Evolutionary conservation across 441 rosid species (phyloP).

Genomic region (Macaranga tanarius): DNA sequence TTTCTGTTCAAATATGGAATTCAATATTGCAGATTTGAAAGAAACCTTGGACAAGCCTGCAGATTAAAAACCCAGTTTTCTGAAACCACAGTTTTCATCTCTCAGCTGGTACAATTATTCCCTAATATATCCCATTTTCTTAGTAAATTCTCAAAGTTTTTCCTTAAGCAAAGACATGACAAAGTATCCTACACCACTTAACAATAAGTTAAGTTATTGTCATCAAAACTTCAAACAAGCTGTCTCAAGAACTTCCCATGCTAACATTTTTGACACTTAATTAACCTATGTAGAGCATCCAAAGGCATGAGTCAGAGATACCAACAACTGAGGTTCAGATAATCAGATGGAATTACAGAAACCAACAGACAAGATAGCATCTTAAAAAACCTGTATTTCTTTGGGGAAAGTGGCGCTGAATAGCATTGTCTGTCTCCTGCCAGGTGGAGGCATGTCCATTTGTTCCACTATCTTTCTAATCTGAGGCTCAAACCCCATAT

Average conservation of each 20-base stretch:
- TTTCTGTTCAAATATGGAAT: background rate
- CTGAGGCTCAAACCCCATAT: slow-evolving; percentile 98
- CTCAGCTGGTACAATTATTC: background rate
- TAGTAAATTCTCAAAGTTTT: background rate
- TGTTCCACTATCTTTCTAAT: slow-evolving; percentile 91
- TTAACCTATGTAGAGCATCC: background rate
- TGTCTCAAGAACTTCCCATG: slow-evolving; percentile 1
- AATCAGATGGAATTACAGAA: background rate
- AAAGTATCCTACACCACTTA: background rate
- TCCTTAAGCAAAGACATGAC: background rate
- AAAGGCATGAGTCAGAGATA: background rate
- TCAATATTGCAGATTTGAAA: background rate
- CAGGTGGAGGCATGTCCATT: slow-evolving; percentile 91
- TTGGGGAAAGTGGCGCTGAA: slow-evolving; percentile 96
- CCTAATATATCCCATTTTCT: background rate
- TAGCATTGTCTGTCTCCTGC: slow-evolving; percentile 83
- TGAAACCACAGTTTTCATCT: background rate
- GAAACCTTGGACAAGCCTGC: background rate
- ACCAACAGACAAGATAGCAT: background rate
- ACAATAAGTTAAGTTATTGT: background rate
- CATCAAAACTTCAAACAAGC: background rate
- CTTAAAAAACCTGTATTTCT: slow-evolving; percentile 75
- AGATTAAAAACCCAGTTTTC: too few species aligned
- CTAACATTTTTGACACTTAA: background rate
- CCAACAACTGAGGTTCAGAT: background rate